Base-by-base conservation (phyloP, 805 yeast species). In the Brettanomyces sp. region DNA sequence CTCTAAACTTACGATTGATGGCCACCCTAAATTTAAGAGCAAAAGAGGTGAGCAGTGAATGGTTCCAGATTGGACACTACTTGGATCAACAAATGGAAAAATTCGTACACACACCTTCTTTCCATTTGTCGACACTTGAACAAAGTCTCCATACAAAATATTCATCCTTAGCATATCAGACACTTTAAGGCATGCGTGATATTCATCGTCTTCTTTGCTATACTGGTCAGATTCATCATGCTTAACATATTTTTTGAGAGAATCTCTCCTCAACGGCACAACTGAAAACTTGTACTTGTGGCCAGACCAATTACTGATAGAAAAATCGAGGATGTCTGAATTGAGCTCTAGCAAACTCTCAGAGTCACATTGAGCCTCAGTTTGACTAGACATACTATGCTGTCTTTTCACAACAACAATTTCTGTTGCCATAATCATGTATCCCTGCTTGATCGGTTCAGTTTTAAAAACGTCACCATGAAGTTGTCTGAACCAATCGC, bases 381-480 rank as follows among this genome's bases (percentile, higher is more conserved):
- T 12, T 5, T 14, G 12, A n/a, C 7, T 7, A 7, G 9, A n/a
- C 7, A 38, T 14, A 7, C 3, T 18, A 4, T 41, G 18, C 12
- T 47, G 40, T 22, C 45, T 45, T 48, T 70, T 73, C 14, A 80
- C 73, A 30, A 85, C 62, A 3, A 80, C 72, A 3, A 86, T 63
- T n/a, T 66, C 66, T 0, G 91, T 80, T 1, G 62, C 59, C 1
- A 52, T 46, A 21, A 64, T 59, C 1, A 83, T 54, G 5, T 59
- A 52, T 1, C 95, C 95, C 57, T 85, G 95, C 38, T 74, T 77
- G 2, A 77, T 70, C 0, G 95, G 95, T 53, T 85, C 95, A 58
- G 88, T 77, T 23, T 80, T 70, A 3, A 75, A 53, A 3, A 86
- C 72, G 5, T 56, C 55, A 21, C 84, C 84, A 50, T 72, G 71